phyloP scores from a whole-genome alignment of 805 yeast species.

The Myxozyma monticola region DNA sequence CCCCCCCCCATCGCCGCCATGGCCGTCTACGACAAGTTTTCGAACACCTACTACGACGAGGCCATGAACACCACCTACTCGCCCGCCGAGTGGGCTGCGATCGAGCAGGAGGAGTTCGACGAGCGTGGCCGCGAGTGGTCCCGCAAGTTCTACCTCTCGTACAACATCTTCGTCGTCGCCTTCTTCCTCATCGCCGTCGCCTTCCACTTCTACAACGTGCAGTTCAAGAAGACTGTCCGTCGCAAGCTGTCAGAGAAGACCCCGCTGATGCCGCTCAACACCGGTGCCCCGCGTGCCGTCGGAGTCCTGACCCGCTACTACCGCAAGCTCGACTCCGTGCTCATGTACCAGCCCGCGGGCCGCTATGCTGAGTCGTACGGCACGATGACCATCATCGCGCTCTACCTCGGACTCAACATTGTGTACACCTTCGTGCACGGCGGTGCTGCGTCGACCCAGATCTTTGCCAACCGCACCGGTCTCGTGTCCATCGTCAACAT shows the following conservation, averaged over 20 bases:
- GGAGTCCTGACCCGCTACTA: constrained; percentile 4
- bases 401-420: constrained; percentile 26
- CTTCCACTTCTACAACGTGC: constrained; percentile 29
- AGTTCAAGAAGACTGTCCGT: constrained; percentile 30
- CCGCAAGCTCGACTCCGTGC: constrained; percentile 21
- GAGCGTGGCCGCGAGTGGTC: constrained; percentile 32
- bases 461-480: constrained; percentile 30
- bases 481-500: constrained; percentile 31
- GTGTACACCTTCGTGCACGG: constrained; percentile 28
- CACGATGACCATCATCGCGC: constrained; percentile 27
- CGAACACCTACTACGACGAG: constrained; percentile 22
- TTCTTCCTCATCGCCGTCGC: constrained; percentile 26
- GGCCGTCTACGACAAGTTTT: constrained; percentile 15
- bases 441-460: constrained; percentile 30
- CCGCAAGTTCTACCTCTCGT: constrained; percentile 29
- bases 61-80: constrained; percentile 24
- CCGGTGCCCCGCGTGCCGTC: constrained; percentile 20
- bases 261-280: constrained; percentile 20
- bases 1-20: no score
- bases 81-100: constrained; percentile 27
- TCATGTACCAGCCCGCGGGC: constrained; percentile 28
- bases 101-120: constrained; percentile 30
- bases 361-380: constrained; percentile 30
- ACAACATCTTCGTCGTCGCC: constrained; percentile 31
- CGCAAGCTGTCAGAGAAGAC: constrained; percentile 23